Conservation (phyloP, 108 stramenopile genomes). For the Stephanodiscus triporus region DNA sequence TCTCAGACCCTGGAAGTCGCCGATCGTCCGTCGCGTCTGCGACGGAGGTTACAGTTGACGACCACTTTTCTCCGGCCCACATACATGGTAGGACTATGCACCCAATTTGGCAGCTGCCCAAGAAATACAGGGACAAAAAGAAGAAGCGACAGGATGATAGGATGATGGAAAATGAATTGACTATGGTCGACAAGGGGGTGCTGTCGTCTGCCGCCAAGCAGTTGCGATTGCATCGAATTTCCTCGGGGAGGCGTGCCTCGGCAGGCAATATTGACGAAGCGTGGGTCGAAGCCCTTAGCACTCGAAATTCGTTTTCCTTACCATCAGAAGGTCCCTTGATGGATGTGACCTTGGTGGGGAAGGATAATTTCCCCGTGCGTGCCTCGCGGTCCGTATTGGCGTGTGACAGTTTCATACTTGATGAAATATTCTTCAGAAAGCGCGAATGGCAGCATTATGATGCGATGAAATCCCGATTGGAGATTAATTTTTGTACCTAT, state of each 20-base stretch:
- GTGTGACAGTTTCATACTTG: constrained; percentile 51
- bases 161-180: background rate
- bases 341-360: constrained; percentile 53
- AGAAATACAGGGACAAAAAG: background rate
- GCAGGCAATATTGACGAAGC: background rate
- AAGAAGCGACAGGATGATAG: background rate
- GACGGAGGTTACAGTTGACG: background rate
- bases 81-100: background rate
- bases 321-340: constrained; percentile 29
- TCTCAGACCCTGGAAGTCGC: background rate
- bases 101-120: background rate
- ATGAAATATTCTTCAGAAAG: constrained; percentile 55
- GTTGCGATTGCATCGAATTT: background rate
- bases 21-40: background rate
- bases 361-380: constrained; percentile 42
- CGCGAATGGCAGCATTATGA: constrained; percentile 18
- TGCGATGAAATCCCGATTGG: constrained; percentile 11
- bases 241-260: background rate
- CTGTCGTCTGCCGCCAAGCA: background rate
- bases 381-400: constrained; percentile 58
- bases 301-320: background rate
- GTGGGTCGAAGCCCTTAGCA: background rate
- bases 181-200: background rate
- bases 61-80: background rate
- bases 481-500: constrained; percentile 43